Evolutionary conservation across 305 asterid genomes (phyloP).

Genomic region (Solanum hybrid): DNA sequence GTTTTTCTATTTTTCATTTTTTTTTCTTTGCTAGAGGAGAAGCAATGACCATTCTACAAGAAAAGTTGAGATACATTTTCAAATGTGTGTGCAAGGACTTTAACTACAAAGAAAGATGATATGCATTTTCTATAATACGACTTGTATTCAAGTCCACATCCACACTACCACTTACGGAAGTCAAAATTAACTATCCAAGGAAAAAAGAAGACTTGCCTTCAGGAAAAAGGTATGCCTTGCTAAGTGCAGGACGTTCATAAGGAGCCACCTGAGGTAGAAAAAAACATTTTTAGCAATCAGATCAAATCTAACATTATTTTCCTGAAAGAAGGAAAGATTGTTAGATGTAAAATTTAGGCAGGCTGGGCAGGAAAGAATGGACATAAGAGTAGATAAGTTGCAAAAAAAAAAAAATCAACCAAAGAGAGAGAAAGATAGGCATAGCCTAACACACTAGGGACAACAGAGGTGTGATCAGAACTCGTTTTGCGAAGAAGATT

Average conservation of each 20-base stretch:
- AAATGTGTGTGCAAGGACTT: background rate
- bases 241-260: conserved; percentile 94
- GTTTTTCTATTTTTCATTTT: too few relatives aligned
- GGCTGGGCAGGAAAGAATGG: background rate
- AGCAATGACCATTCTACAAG: background rate
- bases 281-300: background rate
- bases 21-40: background rate
- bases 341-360: background rate
- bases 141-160: background rate
- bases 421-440: background rate
- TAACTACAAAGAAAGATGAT: background rate
- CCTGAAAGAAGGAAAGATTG: background rate
- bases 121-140: background rate
- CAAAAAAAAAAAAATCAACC: background rate
- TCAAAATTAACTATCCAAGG: background rate
- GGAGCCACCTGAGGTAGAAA: conserved; percentile 82
- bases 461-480: background rate
- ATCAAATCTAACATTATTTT: background rate
- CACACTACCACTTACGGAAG: background rate
- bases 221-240: conserved; percentile 91
- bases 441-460: background rate
- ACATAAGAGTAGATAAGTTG: background rate
- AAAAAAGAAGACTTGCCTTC: conserved; percentile 47
- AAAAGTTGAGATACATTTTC: background rate
- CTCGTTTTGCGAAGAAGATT: background rate